phyloP scores from a whole-genome alignment of 1,284 basidiomycete genomes.

The Leccinum subrobustum region DNA sequence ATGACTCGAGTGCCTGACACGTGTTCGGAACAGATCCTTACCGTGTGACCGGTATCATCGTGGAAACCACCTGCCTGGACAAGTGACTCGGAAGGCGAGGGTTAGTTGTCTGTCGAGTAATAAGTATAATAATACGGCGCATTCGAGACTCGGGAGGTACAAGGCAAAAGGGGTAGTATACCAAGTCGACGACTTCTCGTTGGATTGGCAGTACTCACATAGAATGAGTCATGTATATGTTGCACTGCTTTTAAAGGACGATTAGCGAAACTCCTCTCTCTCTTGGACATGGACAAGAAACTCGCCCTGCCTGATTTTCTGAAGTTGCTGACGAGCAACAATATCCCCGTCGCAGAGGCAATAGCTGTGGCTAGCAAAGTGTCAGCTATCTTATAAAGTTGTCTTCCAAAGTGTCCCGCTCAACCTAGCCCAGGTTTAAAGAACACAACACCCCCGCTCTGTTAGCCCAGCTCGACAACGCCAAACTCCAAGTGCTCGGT shows the following conservation, averaged over 20 bases:
- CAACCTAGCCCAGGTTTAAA: constrained; percentile 60
- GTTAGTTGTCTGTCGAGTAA: constrained; percentile 6
- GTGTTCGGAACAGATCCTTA: constrained; percentile 66
- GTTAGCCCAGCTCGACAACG: constrained; percentile 58
- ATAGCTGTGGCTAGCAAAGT: constrained; percentile 79
- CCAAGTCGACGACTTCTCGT: constrained; percentile 15
- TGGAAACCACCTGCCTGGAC: constrained; percentile 83
- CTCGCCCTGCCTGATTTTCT: constrained; percentile 73
- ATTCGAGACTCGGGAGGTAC: constrained; percentile 2
- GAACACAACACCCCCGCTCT: constrained; percentile 62
- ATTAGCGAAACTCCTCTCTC: background rate
- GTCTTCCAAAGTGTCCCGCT: background rate
- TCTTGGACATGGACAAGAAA: constrained; percentile 36
- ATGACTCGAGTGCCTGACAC: constrained; percentile 10
- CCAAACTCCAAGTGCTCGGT: constrained; percentile 55
- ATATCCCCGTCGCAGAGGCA: constrained; percentile 68
- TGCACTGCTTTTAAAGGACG: background rate
- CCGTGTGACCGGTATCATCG: constrained; percentile 86
- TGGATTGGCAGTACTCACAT: constrained; percentile 3
- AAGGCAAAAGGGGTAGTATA: constrained; percentile 22
- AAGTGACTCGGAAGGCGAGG: constrained; percentile 35
- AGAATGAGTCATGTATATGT: constrained; percentile 2
- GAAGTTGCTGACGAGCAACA: constrained; percentile 64
- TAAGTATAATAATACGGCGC: background rate
- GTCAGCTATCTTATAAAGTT: constrained; percentile 43